Conservation (phyloP, 2,329 filamentous ascomycete species). For the Colletotrichum brevisporum region DNA sequence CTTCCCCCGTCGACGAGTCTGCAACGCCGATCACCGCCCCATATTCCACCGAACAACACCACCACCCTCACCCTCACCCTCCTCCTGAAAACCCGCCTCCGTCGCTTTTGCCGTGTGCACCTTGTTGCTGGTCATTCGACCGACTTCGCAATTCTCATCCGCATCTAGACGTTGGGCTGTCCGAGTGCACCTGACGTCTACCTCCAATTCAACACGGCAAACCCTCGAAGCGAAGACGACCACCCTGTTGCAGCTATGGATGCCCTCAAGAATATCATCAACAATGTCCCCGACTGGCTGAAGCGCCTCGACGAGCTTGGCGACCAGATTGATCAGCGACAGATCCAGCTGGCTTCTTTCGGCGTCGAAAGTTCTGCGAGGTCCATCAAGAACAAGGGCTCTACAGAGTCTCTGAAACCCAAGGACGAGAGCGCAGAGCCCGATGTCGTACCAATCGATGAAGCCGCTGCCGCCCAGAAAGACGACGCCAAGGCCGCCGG, state of each 20-base stretch:
- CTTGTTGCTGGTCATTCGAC: conserved; percentile 9
- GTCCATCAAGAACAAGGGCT: conserved; percentile 66
- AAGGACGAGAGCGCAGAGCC: conserved; percentile 56
- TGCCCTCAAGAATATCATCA: conserved; percentile 67
- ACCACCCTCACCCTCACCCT: no score
- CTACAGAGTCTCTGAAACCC: conserved; percentile 67
- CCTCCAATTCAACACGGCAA: conserved; percentile 47
- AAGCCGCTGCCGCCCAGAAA: neutral
- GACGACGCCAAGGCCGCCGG: neutral
- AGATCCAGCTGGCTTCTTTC: conserved; percentile 70
- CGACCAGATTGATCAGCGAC: conserved; percentile 72
- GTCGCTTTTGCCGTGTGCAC: conserved; percentile 14
- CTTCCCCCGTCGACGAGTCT: conserved; percentile 48
- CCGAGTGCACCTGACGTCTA: conserved; percentile 46
- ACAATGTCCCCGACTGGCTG: conserved; percentile 73
- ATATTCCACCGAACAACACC: conserved; percentile 23
- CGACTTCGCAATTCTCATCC: neutral
- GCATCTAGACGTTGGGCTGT: conserved; percentile 48
- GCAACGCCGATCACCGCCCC: conserved; percentile 34
- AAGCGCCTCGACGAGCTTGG: conserved; percentile 72
- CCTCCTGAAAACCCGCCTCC: conserved; percentile 18
- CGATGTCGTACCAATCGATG: conserved; percentile 16
- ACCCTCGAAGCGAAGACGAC: conserved; percentile 46
- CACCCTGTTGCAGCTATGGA: conserved; percentile 64
- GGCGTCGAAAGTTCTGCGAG: conserved; percentile 51